These are phyloP conservation scores for Stephanodiscus minutulus DNA, from an alignment of 108 stramenopile genomes.

Conservation along the genomic window DNA sequence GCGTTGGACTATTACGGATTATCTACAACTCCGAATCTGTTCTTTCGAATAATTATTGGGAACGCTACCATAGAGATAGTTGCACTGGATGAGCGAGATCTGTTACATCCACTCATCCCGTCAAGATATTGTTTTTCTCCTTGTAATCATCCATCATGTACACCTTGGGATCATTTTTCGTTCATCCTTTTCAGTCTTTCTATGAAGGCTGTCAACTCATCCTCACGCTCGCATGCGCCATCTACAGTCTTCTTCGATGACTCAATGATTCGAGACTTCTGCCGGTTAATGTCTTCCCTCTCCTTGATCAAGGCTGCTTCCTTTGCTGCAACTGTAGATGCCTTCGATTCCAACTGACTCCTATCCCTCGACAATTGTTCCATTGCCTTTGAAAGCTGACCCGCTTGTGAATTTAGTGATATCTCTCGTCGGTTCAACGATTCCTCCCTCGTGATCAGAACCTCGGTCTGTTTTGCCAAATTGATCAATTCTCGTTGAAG, in stretches of 20 bases:
- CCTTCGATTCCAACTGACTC: constrained; percentile 14
- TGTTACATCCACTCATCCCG: no score
- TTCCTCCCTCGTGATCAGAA: constrained; percentile 10
- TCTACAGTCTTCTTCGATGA: constrained; percentile 20
- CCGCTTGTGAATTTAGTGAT: constrained; percentile 10
- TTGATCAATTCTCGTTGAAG: constrained; percentile 27
- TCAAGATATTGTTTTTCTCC: no score
- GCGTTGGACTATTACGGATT: no score
- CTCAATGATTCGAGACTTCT: constrained; percentile 14
- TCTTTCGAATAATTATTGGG: no score
- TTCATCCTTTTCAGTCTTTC: no score
- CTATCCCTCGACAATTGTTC: constrained; percentile 18
- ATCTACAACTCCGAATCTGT: no score
- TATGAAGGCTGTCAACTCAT: neutral
- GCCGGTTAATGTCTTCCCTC: neutral
- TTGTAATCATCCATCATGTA: no score
- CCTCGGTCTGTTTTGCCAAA: constrained; percentile 17
- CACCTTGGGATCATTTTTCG: no score
- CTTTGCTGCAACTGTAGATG: constrained; percentile 3
- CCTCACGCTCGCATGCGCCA: constrained; percentile 6
- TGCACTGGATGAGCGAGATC: no score
- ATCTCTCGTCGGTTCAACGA: constrained; percentile 19
- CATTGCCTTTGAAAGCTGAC: constrained; percentile 18
- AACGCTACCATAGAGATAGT: no score
- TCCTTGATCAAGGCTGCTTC: constrained; percentile 14